Conservation (phyloP, 768 basidiomycete genomes). For the Tephrocybe sp. region DNA sequence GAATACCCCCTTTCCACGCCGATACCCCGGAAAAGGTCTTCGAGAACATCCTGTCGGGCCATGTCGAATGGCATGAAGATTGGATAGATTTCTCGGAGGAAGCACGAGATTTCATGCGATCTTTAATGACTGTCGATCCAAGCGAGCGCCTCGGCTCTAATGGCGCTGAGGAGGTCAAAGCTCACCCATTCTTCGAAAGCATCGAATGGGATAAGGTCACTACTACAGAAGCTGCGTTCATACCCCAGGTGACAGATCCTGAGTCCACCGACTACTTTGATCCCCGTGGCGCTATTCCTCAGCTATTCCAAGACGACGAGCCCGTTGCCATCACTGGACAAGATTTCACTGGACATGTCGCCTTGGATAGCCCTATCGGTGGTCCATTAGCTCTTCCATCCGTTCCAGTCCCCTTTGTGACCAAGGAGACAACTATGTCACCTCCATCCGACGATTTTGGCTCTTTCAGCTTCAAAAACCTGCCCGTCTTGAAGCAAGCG, state of each 20-base stretch:
- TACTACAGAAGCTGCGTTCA: conserved; percentile 87
- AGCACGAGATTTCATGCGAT: conserved; percentile 86
- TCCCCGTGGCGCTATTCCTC: conserved; percentile 86
- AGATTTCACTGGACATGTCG: conserved; percentile 43
- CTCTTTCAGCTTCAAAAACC: conserved; percentile 96
- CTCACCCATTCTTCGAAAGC: conserved; percentile 84
- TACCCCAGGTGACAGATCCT: conserved; percentile 92
- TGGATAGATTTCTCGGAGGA: conserved; percentile 84
- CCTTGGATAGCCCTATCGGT: conserved; percentile 44
- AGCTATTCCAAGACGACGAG: conserved; percentile 91
- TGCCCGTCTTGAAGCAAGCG: conserved; percentile 93
- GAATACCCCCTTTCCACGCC: conserved; percentile 96
- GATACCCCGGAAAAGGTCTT: conserved; percentile 97
- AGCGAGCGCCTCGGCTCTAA: conserved; percentile 75
- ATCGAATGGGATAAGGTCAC: conserved; percentile 95
- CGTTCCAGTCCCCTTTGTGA: conserved; percentile 37
- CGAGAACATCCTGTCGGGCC: conserved; percentile 94
- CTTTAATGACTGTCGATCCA: conserved; percentile 81
- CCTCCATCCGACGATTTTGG: conserved; percentile 90
- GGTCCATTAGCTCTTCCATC: conserved; percentile 40
- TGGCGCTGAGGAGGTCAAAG: conserved; percentile 91
- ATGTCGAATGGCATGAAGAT: conserved; percentile 95
- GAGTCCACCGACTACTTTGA: conserved; percentile 99
- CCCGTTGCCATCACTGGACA: conserved; percentile 52
- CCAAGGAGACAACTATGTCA: conserved; percentile 38